Base-by-base conservation (phyloP, 257 asterid genomes). In the Solanum etuberosum region DNA sequence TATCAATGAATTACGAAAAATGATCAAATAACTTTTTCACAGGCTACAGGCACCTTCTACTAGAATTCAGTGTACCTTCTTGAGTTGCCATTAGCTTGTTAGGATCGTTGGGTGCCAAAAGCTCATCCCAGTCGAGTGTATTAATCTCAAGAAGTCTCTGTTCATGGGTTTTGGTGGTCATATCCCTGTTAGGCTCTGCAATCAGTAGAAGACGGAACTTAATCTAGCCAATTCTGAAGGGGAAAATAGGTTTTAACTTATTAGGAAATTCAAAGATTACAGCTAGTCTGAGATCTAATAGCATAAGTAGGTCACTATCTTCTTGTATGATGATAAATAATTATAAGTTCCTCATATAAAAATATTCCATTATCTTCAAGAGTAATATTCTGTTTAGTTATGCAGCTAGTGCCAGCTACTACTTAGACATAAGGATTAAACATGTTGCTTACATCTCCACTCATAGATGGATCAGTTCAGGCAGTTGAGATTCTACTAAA, bases 111-210 rank as follows among this genome's bases (percentile, higher is more conserved):
- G 93, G 92, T 86, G 84, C 93, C 92, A 95, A 83, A 92, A 97
- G 99, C 89, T 97, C 99, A 86, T 97, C 99, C 99, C 99, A 97
- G 65, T 97, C 99, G 63, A 97, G 96, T 12, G 99, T 97, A 90
- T 97, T 97, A 86, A 97, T 93, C 89, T 96, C 99, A 81, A 89
- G 95, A 88, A 97, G 97, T 87, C 90, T 94, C 93, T 90, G 92
- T 89, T 93, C 95, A 83, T 97, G 96, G 89, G 90, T 90, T 90
- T 92, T 90, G 34, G 91, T 48, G 38, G 92, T 91, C 91, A 87
- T 43, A 68, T 86, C 90, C 86, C 88, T 92, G 83, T 90, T 89
- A 82, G 51, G 91, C 65, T 90, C 99, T 97, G 96, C 88, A 91
- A 89, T 90, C 74, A 89, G 74, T 63, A 84, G 86, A 84, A 68